Conservation (phyloP, 176 grass and related monocot species). For the Carex littledalei region DNA sequence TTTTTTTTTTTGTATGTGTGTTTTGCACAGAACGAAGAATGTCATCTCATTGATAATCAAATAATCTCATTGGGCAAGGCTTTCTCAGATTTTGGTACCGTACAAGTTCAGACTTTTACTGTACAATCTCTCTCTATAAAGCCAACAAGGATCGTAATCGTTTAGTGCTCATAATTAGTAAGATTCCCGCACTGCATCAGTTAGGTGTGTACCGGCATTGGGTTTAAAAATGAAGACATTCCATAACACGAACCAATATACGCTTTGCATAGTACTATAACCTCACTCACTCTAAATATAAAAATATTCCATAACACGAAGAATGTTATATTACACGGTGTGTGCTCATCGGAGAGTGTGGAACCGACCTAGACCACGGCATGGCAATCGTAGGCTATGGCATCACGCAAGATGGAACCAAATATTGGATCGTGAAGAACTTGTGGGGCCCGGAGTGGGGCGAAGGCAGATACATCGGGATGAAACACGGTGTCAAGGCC, state of each 20-base stretch:
- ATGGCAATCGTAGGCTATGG: constrained; percentile 51
- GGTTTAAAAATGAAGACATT: too few species aligned
- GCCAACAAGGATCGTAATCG: not conserved
- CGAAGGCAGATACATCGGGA: constrained; percentile 55
- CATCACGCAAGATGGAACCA: constrained; percentile 24
- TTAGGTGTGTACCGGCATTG: not conserved
- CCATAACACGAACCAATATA: too few species aligned
- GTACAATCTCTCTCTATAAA: not conserved
- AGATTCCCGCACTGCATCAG: not conserved
- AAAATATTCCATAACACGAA: not conserved
- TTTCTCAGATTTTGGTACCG: too few species aligned
- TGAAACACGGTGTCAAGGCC: constrained; percentile 32
- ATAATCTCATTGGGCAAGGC: too few species aligned
- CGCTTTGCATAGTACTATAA: too few species aligned
- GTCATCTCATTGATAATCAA: too few species aligned
- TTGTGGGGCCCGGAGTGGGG: constrained; percentile 65
- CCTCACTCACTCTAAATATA: too few species aligned
- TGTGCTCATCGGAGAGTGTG: constrained; percentile 47
- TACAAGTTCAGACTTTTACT: not conserved
- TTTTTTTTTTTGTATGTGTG: too few species aligned
- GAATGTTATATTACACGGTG: constrained; percentile 29
- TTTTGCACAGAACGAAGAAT: too few species aligned
- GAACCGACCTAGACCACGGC: constrained; percentile 60
- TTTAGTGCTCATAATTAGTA: not conserved
- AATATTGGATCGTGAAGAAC: constrained; percentile 74